Evolutionary conservation across 441 rosid species (phyloP).

Genomic region (Manihot esculenta): DNA sequence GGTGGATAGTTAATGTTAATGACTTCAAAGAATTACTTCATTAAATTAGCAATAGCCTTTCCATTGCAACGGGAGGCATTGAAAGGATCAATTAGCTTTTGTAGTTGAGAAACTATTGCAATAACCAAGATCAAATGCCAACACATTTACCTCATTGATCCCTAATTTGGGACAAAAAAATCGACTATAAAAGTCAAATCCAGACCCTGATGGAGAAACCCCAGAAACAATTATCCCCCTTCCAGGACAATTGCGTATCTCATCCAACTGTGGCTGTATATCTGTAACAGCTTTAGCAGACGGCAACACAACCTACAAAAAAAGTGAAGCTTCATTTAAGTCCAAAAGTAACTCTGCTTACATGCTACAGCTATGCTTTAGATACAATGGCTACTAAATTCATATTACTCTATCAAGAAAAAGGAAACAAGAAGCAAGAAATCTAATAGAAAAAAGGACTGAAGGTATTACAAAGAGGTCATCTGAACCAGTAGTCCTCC

Average conservation of each 20-base stretch:
- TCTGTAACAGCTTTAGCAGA: slow-evolving; percentile 59
- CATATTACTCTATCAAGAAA: slow-evolving; percentile 8
- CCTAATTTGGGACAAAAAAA: slow-evolving; percentile 62
- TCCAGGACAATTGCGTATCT: slow-evolving; percentile 57
- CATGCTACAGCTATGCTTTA: neutral
- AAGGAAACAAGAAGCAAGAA: slow-evolving; percentile 20
- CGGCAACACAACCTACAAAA: slow-evolving; percentile 58
- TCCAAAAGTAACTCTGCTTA: neutral
- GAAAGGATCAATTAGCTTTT: neutral
- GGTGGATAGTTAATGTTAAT: neutral
- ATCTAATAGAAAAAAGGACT: neutral
- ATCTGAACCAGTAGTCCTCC: slow-evolving; percentile 38
- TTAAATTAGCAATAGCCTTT: neutral
- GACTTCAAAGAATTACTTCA: neutral
- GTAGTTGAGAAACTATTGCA: neutral
- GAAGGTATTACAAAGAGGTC: slow-evolving; percentile 49
- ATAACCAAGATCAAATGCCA: neutral
- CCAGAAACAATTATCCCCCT: slow-evolving; percentile 59
- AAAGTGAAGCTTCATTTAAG: neutral
- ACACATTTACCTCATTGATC: slow-evolving; percentile 51
- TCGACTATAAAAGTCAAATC: slow-evolving; percentile 67
- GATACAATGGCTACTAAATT: neutral
- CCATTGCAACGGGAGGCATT: neutral
- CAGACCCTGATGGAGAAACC: slow-evolving; percentile 48
- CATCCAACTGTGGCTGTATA: slow-evolving; percentile 52